Evolutionary conservation across 202 grass and related monocot species (phyloP).

Genomic region (Schoenoplectus tabernaemontani): DNA sequence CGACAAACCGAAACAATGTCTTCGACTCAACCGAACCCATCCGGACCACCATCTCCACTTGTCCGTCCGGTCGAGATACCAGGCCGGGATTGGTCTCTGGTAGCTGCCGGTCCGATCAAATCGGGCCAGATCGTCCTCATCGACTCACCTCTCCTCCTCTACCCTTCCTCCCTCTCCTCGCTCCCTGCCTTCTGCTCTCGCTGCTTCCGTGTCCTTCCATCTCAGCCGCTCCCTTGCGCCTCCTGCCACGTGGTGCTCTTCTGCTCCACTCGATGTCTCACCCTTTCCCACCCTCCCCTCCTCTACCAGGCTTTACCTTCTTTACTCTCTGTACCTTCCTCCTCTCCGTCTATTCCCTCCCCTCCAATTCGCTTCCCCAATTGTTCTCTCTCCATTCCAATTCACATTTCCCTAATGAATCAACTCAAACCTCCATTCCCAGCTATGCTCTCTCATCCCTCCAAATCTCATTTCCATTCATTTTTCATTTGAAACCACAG

Average conservation of each 20-base stretch:
- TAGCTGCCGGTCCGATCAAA: slow-evolving; percentile 43
- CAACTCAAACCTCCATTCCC: slow-evolving; percentile 36
- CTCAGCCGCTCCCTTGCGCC: background rate
- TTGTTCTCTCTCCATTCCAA: slow-evolving; percentile 44
- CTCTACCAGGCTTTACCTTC: slow-evolving; percentile 40
- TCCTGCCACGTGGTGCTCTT: slow-evolving; percentile 17
- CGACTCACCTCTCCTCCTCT: slow-evolving; percentile 52
- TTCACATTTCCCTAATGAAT: background rate
- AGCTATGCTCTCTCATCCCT: slow-evolving; percentile 30
- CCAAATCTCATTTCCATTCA: slow-evolving; percentile 22
- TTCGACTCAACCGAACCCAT: slow-evolving; percentile 6
- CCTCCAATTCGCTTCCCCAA: slow-evolving; percentile 25
- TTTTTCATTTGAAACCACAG: slow-evolving; percentile 52
- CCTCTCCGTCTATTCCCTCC: slow-evolving; percentile 55
- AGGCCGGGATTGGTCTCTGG: slow-evolving; percentile 43
- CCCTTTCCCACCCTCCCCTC: slow-evolving; percentile 38
- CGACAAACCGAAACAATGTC: slow-evolving; percentile 21
- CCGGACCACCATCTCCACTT: background rate
- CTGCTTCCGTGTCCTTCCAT: slow-evolving; percentile 43
- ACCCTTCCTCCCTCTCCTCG: slow-evolving; percentile 44
- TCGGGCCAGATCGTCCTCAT: slow-evolving; percentile 58
- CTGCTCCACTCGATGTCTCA: slow-evolving; percentile 28
- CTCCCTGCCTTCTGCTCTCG: slow-evolving; percentile 48
- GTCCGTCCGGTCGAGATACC: slow-evolving; percentile 41
- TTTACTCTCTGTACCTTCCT: slow-evolving; percentile 28